These are phyloP conservation scores for Ceratopteris richardii DNA, from an alignment of 75 land plant species.

Conservation along the genomic window DNA sequence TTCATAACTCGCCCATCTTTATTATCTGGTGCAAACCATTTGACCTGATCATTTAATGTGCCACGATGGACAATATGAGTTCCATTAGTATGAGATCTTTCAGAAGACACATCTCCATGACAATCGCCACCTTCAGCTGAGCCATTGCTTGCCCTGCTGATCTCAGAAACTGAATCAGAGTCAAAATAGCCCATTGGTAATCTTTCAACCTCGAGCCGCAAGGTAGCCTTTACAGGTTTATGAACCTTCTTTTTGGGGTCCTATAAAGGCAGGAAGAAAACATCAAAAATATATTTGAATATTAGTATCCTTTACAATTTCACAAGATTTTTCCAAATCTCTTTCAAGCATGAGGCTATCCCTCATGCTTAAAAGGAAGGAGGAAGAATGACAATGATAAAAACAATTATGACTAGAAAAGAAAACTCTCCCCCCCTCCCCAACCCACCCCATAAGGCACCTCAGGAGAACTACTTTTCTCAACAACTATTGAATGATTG, in stretches of 20 bases:
- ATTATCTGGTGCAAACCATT: slow-evolving; percentile 33
- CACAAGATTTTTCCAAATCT: too few relatives aligned
- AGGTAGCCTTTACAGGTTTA: slow-evolving; percentile 84
- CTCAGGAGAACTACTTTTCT: too few relatives aligned
- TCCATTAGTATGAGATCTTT: slow-evolving; percentile 34
- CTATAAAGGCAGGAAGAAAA: slow-evolving; percentile 38
- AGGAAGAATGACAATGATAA: too few relatives aligned
- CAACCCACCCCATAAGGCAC: too few relatives aligned
- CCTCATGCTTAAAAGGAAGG: too few relatives aligned
- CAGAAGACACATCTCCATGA: slow-evolving; percentile 17
- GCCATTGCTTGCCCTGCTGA: slow-evolving; percentile 57
- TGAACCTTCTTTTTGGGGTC: slow-evolving; percentile 89
- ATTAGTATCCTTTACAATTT: too few relatives aligned
- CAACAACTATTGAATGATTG: too few relatives aligned
- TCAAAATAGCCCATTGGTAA: slow-evolving; percentile 39
- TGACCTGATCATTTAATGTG: slow-evolving; percentile 24
- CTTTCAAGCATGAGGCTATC: too few relatives aligned
- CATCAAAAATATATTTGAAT: too few relatives aligned
- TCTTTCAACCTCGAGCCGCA: slow-evolving; percentile 86
- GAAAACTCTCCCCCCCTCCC: too few relatives aligned
- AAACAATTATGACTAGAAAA: too few relatives aligned
- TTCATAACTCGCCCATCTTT: slow-evolving; percentile 20
- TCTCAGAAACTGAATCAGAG: slow-evolving; percentile 52
- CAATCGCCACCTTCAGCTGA: slow-evolving; percentile 39
- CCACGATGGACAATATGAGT: slow-evolving; percentile 24